Percentiles rank a stretch among this genome's conserved stretches.
phyloP scores from a whole-genome alignment of 140 eudicot species.

The Stevia rebaudiana region DNA sequence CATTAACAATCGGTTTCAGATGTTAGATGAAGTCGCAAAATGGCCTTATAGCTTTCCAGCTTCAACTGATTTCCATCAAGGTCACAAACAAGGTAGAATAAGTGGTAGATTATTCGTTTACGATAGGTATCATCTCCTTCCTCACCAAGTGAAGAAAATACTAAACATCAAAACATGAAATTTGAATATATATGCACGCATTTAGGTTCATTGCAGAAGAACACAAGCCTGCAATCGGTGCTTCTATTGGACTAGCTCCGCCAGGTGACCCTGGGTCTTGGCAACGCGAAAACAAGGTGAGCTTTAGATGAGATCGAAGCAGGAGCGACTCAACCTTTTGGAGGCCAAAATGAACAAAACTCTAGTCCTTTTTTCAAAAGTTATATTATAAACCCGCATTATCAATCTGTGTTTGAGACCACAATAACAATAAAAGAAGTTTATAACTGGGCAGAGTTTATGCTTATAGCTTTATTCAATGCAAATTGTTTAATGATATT shows the following conservation, averaged over 20 bases:
- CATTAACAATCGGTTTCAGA: conserved; percentile 17
- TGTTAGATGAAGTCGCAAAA: conserved; percentile 39
- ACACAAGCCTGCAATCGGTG: conserved; percentile 34
- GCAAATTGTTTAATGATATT: no score
- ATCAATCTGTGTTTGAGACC: no score
- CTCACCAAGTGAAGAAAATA: not conserved
- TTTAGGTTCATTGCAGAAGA: conserved; percentile 37
- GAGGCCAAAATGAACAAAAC: no score
- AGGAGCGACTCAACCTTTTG: no score
- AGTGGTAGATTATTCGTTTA: conserved; percentile 52
- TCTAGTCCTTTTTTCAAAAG: no score
- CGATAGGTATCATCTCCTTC: conserved; percentile 33
- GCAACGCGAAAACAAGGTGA: conserved; percentile 84
- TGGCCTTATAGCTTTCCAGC: conserved; percentile 75
- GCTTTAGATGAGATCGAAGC: not conserved
- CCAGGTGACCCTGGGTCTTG: conserved; percentile 81
- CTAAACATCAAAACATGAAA: not conserved
- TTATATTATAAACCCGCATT: no score
- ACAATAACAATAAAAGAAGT: no score
- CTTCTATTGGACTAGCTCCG: conserved; percentile 61
- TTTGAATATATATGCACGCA: not conserved
- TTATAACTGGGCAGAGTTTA: no score
- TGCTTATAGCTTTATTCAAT: no score
- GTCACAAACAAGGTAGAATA: conserved; percentile 43
- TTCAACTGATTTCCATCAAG: conserved; percentile 41